Base-by-base conservation (phyloP, 768 basidiomycete species). In the Tylopilus balloui region DNA sequence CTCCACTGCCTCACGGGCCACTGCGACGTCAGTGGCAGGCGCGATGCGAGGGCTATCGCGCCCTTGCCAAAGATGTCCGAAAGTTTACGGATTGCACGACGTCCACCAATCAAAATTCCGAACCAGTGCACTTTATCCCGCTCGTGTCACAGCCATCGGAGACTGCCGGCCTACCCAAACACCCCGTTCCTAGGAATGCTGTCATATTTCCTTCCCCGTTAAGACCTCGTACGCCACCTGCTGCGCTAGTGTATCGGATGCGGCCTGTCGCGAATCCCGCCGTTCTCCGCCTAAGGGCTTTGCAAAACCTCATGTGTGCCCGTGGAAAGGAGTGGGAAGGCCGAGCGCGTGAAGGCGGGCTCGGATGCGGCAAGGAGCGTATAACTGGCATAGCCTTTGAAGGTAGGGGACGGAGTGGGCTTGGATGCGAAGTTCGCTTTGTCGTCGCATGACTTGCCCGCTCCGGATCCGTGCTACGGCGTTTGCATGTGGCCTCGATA, bases 221-320 rank as follows among this genome's bases (percentile, higher is more conserved):
- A 65, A 75, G 57, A 69, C 75, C 71, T 68, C 66, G 58, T 44
- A 53, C 69, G 29, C 58, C 64, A 1, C 63, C 64, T 15, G 37
- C 59, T 21, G 48, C 54, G 10, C 64, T 72, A 43, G 61, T 65
- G 6, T 73, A 75, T 55, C 75, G 84, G 24, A 69, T 78, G 55
- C 73, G 85, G 8, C 78, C 77, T 3, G 73, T 85, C 6, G 69
- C 77, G 45, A 86, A 87, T 56, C 83, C 83, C 6, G 71, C 78
- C 37, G 71, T 77, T 51, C 69, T 86, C 43, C 70, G 83, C 4
- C 59, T 86, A 35, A 74, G 73, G 60, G 85, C 84, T n/a, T 64
- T 83, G 58, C 76, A 79, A 57, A 84, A 83, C 56, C 62, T 77
- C 9, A 71, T 78, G 61, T 71, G 59, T 56, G 67, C 68, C 52